Conservation (phyloP, 805 yeast genomes). For the Zygosaccharomyces gambellarensis region DNA sequence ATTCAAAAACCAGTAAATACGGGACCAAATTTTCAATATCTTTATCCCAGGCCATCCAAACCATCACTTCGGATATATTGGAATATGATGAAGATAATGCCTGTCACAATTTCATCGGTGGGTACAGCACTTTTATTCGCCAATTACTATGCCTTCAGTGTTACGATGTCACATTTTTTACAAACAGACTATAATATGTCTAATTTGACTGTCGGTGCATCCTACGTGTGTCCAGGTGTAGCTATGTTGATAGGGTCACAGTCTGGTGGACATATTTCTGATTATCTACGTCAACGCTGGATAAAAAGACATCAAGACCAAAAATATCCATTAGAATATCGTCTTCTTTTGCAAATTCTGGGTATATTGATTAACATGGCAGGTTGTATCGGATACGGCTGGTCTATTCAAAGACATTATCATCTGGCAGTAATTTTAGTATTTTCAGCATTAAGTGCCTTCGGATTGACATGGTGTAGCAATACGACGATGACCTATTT, state of each 20-base stretch:
- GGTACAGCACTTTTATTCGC: conserved; percentile 51
- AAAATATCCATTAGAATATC: conserved; percentile 42
- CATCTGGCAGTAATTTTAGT: conserved; percentile 40
- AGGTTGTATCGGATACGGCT: conserved; percentile 50
- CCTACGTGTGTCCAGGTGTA: conserved; percentile 51
- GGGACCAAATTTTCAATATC: conserved; percentile 18
- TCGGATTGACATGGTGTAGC: conserved; percentile 54
- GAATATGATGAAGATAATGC: conserved; percentile 38
- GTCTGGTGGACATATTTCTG: conserved; percentile 46
- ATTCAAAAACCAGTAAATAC: conserved; percentile 26
- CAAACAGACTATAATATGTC: conserved; percentile 37
- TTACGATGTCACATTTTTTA: conserved; percentile 43
- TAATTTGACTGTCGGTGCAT: conserved; percentile 38
- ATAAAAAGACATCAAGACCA: conserved; percentile 24
- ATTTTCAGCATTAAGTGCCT: conserved; percentile 44
- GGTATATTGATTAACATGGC: conserved; percentile 42
- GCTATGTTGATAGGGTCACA: conserved; percentile 47
- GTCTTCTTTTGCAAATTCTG: conserved; percentile 41
- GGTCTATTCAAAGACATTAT: conserved; percentile 42
- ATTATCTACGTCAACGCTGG: conserved; percentile 33
- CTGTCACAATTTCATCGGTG: conserved; percentile 43
- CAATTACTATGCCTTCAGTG: conserved; percentile 49
- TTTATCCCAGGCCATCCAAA: conserved; percentile 44
- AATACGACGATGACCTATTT: conserved; percentile 50
- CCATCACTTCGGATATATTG: conserved; percentile 39